These are phyloP conservation scores for Boletus sensibilis DNA, from an alignment of 768 basidiomycete genomes.

Conservation along the genomic window DNA sequence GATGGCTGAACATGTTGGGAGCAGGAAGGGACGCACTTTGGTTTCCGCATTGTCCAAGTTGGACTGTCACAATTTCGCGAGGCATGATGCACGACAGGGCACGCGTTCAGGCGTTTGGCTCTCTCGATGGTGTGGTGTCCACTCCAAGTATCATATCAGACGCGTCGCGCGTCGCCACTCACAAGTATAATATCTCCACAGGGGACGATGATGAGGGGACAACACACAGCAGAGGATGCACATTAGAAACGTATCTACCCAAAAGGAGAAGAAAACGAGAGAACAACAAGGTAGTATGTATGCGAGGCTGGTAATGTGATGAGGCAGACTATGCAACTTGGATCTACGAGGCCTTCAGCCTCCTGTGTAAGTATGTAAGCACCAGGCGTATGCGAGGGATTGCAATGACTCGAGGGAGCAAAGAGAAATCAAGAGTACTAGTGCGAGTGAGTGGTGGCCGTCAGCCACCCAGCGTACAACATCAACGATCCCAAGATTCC, in stretches of 20 bases:
- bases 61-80: conserved; percentile 79
- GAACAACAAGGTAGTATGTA: conserved; percentile 25
- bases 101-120: conserved; percentile 13
- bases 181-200: too few species aligned
- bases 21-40: conserved; percentile 57
- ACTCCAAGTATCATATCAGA: conserved; percentile 2
- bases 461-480: conserved; percentile 28
- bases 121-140: conserved; percentile 1
- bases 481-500: conserved; percentile 16
- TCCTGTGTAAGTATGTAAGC: conserved; percentile 32
- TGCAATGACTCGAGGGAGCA: conserved; percentile 6
- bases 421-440: conserved; percentile 10
- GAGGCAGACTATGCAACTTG: conserved; percentile 18
- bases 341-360: conserved; percentile 37
- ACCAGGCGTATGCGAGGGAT: conserved; percentile 15
- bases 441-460: conserved; percentile 23
- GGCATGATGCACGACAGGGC: conserved; percentile 50
- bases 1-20: not conserved
- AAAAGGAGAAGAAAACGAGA: conserved; percentile 8
- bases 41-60: conserved; percentile 91
- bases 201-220: not conserved
- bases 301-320: conserved; percentile 21
- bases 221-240: conserved; percentile 16
- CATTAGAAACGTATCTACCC: conserved; percentile 21
- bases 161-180: conserved; percentile 1